Conservation (phyloP, 345 rosid genomes). For the Bretschneidera sinensis region DNA sequence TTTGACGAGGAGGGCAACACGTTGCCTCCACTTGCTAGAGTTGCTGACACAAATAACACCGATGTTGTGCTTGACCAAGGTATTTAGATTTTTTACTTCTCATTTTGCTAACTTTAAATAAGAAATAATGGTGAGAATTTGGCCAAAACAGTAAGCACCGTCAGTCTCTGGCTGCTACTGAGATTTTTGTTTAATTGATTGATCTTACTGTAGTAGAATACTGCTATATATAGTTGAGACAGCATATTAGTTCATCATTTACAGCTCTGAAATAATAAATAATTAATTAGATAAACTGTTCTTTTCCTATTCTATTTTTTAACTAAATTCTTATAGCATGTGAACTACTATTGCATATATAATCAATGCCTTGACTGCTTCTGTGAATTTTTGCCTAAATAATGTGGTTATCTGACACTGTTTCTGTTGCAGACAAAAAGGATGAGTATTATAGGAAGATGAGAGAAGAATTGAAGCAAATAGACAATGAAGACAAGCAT, state of each 20-base stretch:
- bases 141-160: too few species aligned
- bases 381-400: neutral
- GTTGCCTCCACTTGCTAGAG: conserved; percentile 69
- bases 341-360: too few species aligned
- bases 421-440: conserved; percentile 42
- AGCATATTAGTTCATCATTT: too few species aligned
- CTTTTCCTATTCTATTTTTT: neutral
- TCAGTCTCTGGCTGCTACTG: too few species aligned
- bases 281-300: too few species aligned
- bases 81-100: conserved; percentile 25
- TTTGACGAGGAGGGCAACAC: conserved; percentile 86
- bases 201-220: too few species aligned
- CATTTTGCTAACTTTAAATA: too few species aligned
- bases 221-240: too few species aligned
- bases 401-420: neutral
- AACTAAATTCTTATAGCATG: neutral
- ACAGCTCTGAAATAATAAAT: neutral
- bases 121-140: too few species aligned
- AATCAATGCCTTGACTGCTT: too few species aligned
- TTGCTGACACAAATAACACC: conserved; percentile 57
- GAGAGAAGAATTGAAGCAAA: conserved; percentile 71
- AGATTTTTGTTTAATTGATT: too few species aligned
- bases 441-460: conserved; percentile 55
- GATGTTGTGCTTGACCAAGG: conserved; percentile 60
- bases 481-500: conserved; percentile 75